Percentiles rank a stretch among this genome's conserved stretches.
These are phyloP conservation scores for Beauveria bassiana DNA, from an alignment of 2,329 filamentous ascomycete genomes.

Conservation along the genomic window DNA sequence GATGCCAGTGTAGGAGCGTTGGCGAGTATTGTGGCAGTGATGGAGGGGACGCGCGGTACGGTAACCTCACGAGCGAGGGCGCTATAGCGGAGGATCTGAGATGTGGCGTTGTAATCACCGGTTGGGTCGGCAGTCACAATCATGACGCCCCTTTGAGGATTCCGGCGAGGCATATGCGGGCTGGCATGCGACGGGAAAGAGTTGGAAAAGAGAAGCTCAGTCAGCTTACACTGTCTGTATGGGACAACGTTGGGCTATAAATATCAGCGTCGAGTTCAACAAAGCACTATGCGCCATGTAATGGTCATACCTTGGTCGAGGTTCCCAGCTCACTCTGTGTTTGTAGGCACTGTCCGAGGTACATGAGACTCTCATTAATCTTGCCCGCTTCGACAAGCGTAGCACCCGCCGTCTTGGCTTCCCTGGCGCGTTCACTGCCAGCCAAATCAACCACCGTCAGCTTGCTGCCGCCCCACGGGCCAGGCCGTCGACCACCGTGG, in stretches of 20 bases:
- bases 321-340: slow-evolving; percentile 78
- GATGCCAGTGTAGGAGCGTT: slow-evolving; percentile 19
- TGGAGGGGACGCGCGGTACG: slow-evolving; percentile 78
- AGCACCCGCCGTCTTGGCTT: slow-evolving; percentile 87
- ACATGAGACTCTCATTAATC: slow-evolving; percentile 98
- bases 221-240: slow-evolving; percentile 78
- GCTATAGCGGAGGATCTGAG: slow-evolving; percentile 90
- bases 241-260: slow-evolving; percentile 62
- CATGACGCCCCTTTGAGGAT: slow-evolving; percentile 87
- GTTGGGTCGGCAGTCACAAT: slow-evolving; percentile 89
- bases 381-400: slow-evolving; percentile 94
- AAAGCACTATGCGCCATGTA: too few relatives aligned
- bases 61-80: slow-evolving; percentile 89
- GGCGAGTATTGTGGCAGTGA: slow-evolving; percentile 61
- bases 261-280: slow-evolving; percentile 13
- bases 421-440: slow-evolving; percentile 85
- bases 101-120: slow-evolving; percentile 94
- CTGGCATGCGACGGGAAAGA: slow-evolving; percentile 60
- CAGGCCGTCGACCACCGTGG: slow-evolving; percentile 33
- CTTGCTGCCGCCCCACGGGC: slow-evolving; percentile 66
- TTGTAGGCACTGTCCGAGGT: slow-evolving; percentile 91
- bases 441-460: slow-evolving; percentile 88
- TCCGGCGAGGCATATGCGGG: slow-evolving; percentile 38
- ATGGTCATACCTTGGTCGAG: slow-evolving; percentile 57
- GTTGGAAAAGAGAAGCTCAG: slow-evolving; percentile 80